Evolutionary conservation across 1,284 basidiomycete genomes (phyloP), one percentile per base, ranked within the genome.

Genomic region (Apiotrichum sp.): DNA sequence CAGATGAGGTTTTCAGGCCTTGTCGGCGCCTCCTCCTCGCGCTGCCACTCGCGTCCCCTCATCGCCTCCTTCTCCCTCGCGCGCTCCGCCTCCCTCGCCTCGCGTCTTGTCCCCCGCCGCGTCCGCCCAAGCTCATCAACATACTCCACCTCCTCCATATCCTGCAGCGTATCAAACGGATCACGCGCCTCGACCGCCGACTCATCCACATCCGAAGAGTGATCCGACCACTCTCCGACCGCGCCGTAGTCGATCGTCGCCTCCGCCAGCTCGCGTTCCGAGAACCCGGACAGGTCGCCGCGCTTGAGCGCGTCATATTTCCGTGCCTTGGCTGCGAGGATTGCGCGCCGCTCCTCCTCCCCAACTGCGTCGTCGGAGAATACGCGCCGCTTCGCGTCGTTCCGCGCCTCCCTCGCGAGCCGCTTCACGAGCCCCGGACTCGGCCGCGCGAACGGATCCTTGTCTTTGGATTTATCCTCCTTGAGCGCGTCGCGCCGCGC

Each of bases 191-290:
- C 84, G 33, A 47, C 11, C 11, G 63, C 66, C 6, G 66, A 68
- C 53, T 72, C 71, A 52, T 71, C 72, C 13, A 62, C 62, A 40
- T 74, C 69, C 9, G 63, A 69, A 38, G 68, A 67, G 55, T 66
- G 57, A 42, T 71, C 69, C 0, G 68, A 71, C 57, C 66, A 65
- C 38, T 79, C 78, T 1, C 73, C 70, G 86, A 86, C 9, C 81
- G 79, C 40, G 55, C 93, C 89, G 68, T 92, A 92, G 88, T 98
- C 92, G 5, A 98, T 88, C 50, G 91, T 77, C 9, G 89, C 76
- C 22, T 82, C 79, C 45, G 84, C 84, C 57, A 84, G 84, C 68
- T 95, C 87, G 59, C 83, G 84, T 52, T 93, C 87, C 33, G 72
- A 84, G 66, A 95, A 66, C 0, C 89, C 89, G 0, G 84, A 89